These are phyloP conservation scores for Ganoderma leucocontextum DNA, from an alignment of 1,284 basidiomycete genomes.

Conservation along the genomic window DNA sequence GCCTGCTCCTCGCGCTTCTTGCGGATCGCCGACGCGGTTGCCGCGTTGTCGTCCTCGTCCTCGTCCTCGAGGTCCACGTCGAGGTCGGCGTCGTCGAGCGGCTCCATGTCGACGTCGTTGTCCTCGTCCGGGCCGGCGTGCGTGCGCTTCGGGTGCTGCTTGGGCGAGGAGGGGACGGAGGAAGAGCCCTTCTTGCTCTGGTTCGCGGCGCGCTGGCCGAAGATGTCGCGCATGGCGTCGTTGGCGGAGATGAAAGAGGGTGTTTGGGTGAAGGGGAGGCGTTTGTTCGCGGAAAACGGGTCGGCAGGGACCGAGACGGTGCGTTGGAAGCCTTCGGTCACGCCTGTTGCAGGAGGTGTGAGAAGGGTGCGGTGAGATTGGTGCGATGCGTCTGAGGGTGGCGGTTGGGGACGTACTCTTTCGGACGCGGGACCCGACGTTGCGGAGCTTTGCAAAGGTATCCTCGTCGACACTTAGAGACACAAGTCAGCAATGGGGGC, in stretches of 20 bases:
- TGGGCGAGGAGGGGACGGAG: conserved; percentile 29
- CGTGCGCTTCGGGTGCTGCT: conserved; percentile 33
- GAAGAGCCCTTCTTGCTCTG: conserved; percentile 24
- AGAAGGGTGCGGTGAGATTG: conserved; percentile 10
- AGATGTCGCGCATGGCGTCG: conserved; percentile 35
- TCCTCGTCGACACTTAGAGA: conserved; percentile 34
- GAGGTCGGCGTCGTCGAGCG: conserved; percentile 23
- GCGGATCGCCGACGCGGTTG: conserved; percentile 15
- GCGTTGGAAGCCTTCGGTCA: conserved; percentile 36
- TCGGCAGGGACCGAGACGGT: conserved; percentile 34
- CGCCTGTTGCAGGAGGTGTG: conserved; percentile 21
- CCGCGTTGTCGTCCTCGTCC: conserved; percentile 23
- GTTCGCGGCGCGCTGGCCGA: conserved; percentile 24
- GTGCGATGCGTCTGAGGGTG: background rate
- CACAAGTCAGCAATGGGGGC: conserved; percentile 8
- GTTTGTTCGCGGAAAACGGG: conserved; percentile 24
- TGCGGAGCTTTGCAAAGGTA: conserved; percentile 33
- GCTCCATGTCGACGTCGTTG: conserved; percentile 23
- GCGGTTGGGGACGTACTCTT: conserved; percentile 31
- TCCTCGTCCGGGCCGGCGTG: conserved; percentile 25
- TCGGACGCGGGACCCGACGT: conserved; percentile 33
- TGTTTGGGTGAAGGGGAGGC: conserved; percentile 37
- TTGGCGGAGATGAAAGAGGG: conserved; percentile 37
- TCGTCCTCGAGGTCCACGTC: conserved; percentile 20
- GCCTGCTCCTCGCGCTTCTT: conserved; percentile 21